A percentile compares a stretch with the other conserved stretches of the same genome.
Conservation (phyloP, 129 eudicot species). For the Saposhnikovia divaricata region DNA sequence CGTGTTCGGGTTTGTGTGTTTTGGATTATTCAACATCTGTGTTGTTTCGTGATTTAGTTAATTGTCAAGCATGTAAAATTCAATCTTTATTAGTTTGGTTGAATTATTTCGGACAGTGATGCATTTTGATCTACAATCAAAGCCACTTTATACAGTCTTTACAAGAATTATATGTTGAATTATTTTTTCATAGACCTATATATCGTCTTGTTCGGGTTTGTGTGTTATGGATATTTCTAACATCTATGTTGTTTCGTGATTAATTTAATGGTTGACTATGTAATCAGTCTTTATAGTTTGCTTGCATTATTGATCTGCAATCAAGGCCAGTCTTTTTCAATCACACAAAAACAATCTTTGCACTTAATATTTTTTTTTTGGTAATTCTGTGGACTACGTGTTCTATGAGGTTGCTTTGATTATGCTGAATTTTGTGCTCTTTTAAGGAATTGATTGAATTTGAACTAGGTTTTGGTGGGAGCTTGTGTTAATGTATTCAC, state of each 20-base stretch:
- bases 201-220: not conserved
- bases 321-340: not conserved
- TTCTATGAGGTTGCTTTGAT: not conserved
- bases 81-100: not conserved
- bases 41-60: not conserved
- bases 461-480: not conserved
- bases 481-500: not conserved
- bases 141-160: not conserved
- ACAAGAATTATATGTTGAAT: not conserved
- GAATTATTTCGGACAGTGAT: too few species aligned
- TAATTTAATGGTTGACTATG: not conserved
- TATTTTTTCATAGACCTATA: not conserved
- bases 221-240: too few species aligned
- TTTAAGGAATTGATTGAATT: not conserved
- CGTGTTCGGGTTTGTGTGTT: too few species aligned
- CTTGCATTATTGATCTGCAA: not conserved
- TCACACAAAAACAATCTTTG: not conserved
- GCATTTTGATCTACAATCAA: not conserved
- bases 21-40: not conserved
- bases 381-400: not conserved
- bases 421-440: not conserved
- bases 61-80: not conserved
- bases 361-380: not conserved
- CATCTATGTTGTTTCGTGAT: not conserved
- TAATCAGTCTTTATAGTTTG: not conserved